Evolutionary conservation across 768 basidiomycete genomes (phyloP), one percentile per base, ranked within the genome.

Genomic region (Tulasnella sp.): DNA sequence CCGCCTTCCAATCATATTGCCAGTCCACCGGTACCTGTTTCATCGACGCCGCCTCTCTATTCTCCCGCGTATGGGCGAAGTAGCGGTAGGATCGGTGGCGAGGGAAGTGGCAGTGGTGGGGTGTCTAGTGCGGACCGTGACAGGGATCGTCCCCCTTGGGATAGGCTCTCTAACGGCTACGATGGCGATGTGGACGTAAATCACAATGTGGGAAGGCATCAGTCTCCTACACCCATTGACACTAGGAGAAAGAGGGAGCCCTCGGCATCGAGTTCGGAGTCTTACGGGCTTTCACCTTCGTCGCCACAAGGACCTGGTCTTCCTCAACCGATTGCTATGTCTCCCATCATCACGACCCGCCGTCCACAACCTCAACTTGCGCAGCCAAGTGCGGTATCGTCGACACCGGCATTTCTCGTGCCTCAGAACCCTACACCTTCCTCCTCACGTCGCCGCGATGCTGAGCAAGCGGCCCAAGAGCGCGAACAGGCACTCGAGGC

Each of bases 391-490:
- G 69, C 19, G 59, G 65, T 12, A 59, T 65, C 35, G 17, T 27
- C 50, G 32, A 25, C 50, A 35, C 15, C 15, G 19, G 31, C 50
- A n/a, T 74, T 76, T 21, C 75, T 77, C 17, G 67, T 68, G n/a
- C 64, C 65, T 55, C 60, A 73, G 5, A n/a, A n/a, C n/a, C n/a
- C n/a, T n/a, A 61, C 67, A 1, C 67, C 69, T 12, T 67, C 74
- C 36, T 61, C 67, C 49, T 62, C 69, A 59, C 61, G 66, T 25
- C 63, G 64, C 15, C 77, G 78, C 62, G 63, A 66, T 42, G 45
- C 72, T 75, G 58, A 69, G 76, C 79, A 81, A 67, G 74, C 75
- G 19, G 74, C 70, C 34, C 69, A 69, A 36, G 77, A 81, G 41
- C 71, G 75, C 27, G 78, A 80, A 57, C 67, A 68, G 40, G 64